Base-by-base conservation (phyloP, 2,329 filamentous ascomycete genomes). In the Corniculantispora saksenae region DNA sequence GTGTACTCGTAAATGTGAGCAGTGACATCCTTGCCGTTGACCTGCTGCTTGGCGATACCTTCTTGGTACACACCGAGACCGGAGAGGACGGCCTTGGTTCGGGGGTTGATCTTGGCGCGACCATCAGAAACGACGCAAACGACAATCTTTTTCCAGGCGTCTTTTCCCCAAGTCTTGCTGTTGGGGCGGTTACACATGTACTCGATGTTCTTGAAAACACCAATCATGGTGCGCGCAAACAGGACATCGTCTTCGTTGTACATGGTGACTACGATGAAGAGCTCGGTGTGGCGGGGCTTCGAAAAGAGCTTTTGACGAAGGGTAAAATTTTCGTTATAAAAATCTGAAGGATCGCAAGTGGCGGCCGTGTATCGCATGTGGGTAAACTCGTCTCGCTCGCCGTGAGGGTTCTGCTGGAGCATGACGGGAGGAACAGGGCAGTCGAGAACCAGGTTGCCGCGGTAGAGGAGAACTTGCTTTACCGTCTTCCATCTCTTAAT, bases 71-170 rank as follows among this genome's bases (percentile, higher is more conserved):
- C 93, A 74, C 95, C 95, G 84, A 99, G 89, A 79, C 90, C 95
- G 23, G 95, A 94, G 59, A 99, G 81, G 21, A 98, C 88, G 40
- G 94, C 93, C 73, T 91, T 89, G 3, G 95, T 99, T 69, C 95
- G 84, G 2, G 92, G 88, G 77, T 98, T 97, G 82, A 99, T 99
- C 83, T 97, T 97, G 67, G 90, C 91, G 86, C 95, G 93, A 66
- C 95, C 95, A 73, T 99, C 95, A 72, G 93, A 97, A 69, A 99
- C 95, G 53, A 99, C 89, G 77, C 94, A 98, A 13, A 99, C 95
- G 12, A 99, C 95, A 72, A 99, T 98, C 83, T 99, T 99, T 83
- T 99, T 98, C 95, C 95, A 99, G 5, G 94, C 94, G 72, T 97
- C 93, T 77, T 96, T 95, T 70, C 95, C 95, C 95, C 95, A 99